Conservation (phyloP, 176 grass and related monocot genomes). For the Areca catechu region DNA sequence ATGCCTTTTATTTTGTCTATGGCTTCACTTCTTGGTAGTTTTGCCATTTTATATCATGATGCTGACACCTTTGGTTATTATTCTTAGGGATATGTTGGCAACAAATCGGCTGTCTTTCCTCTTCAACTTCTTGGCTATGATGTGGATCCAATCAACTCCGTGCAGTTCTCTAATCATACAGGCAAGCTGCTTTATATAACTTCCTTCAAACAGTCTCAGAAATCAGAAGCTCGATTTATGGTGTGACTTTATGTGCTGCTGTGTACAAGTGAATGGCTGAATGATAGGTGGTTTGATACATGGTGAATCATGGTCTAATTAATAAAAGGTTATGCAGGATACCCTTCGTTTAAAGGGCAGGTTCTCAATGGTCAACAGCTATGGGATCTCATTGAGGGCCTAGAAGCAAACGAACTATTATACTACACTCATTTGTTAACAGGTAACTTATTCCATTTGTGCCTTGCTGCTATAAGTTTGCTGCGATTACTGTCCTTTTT, state of each 20-base stretch:
- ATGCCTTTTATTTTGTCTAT: too few relatives aligned
- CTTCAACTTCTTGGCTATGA: slow-evolving; percentile 96
- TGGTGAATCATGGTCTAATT: slow-evolving; percentile 3
- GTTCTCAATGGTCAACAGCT: slow-evolving; percentile 77
- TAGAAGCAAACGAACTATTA: slow-evolving; percentile 67
- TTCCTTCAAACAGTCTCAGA: slow-evolving; percentile 19
- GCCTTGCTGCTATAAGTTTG: not conserved
- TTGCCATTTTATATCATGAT: too few relatives aligned
- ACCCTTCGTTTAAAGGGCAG: slow-evolving; percentile 89
- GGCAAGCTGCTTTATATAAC: slow-evolving; percentile 28
- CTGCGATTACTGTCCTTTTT: not conserved
- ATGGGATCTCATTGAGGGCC: slow-evolving; percentile 88
- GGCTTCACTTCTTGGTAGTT: too few relatives aligned
- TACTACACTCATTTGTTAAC: slow-evolving; percentile 98
- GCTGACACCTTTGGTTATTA: not conserved
- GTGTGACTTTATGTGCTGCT: slow-evolving; percentile 13
- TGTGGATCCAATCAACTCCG: slow-evolving; percentile 91
- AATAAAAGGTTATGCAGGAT: slow-evolving; percentile 39
- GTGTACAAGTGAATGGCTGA: slow-evolving; percentile 8
- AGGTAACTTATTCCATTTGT: slow-evolving; percentile 35
- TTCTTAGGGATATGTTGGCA: slow-evolving; percentile 85
- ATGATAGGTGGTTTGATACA: not conserved
- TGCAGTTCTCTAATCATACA: slow-evolving; percentile 99
- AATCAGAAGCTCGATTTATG: slow-evolving; percentile 11
- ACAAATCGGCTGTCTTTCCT: slow-evolving; percentile 95